These are phyloP conservation scores for Perilla frutescens DNA, from an alignment of 257 asterid species.

Conservation along the genomic window DNA sequence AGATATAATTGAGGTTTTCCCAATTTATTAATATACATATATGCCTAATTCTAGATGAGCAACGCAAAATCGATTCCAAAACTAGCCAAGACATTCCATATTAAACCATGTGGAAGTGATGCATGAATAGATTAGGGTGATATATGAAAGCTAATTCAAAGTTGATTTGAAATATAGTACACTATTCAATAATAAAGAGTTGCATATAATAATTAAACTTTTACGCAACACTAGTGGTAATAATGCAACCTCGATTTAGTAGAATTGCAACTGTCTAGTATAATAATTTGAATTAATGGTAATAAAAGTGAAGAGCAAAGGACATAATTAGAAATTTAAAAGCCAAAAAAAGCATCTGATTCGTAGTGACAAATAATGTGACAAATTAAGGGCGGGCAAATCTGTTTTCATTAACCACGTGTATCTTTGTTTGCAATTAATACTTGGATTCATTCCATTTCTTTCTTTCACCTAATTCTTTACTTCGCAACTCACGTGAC, in stretches of 20 bases:
- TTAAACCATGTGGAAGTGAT: not conserved
- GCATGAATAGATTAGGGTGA: constrained; percentile 3
- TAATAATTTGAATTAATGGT: constrained; percentile 24
- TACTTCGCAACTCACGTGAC: constrained; percentile 59
- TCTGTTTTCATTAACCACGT: constrained; percentile 44
- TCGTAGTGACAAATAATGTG: constrained; percentile 39
- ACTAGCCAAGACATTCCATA: not conserved
- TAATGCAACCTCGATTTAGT: constrained; percentile 29
- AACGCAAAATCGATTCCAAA: too few species aligned
- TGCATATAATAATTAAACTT: not conserved
- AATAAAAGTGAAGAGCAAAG: constrained; percentile 33
- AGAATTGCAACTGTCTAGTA: constrained; percentile 21
- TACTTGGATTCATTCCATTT: constrained; percentile 55
- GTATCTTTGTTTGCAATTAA: constrained; percentile 18
- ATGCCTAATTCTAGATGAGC: not conserved
- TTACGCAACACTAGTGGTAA: constrained; percentile 22
- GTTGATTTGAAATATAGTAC: too few species aligned
- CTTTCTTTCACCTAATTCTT: constrained; percentile 66
- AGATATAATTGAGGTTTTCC: too few species aligned
- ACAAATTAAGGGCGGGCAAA: constrained; percentile 36
- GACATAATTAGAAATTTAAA: constrained; percentile 4
- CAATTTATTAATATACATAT: not conserved
- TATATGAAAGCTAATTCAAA: too few species aligned
- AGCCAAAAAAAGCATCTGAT: not conserved
- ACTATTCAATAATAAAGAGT: too few species aligned